Base-by-base conservation (phyloP, 2,329 filamentous ascomycete species). In the Fusarium heterosporum region DNA sequence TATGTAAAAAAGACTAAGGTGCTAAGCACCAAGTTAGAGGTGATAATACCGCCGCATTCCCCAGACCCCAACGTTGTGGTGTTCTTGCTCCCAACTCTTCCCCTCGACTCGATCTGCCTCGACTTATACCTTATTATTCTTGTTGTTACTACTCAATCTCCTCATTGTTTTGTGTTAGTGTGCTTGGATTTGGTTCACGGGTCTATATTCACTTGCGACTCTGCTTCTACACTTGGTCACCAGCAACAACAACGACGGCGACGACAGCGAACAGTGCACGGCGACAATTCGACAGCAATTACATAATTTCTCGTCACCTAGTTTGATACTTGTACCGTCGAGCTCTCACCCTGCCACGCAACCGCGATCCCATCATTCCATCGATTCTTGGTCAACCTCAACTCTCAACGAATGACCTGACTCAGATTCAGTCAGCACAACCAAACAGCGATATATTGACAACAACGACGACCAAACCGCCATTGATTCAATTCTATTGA, bases 41-140 rank as follows among this genome's bases (percentile, higher is more conserved):
- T 73, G 69, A 73, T 73, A 73, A 73, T 68, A 72, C 71, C 62
- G 69, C 71, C 54, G 61, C 66, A 59, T 67, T 73, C 71, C 71
- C 71, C 71, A 73, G 64, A 63, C 68, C 69, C 66, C 49, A 46
- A 66, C 54, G 49, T 62, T 46, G 54, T 55, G 64, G 41, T 55
- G 50, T 47, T 52, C 52, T 54, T 65, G 55, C 52, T 72, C 64
- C 29, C 48, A 68, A 58, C 51, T 70, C 45, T 52, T 62, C 55
- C 58, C 49, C 61, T 69, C 65, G 52, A 60, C 65, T 66, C 51
- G 55, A 54, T 57, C 66, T 30, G 42, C 54, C 52, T 62, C 41
- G 51, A 61, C 57, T 51, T 43, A 25, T 45, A 45, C 42, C 41
- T 48, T 47, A 42, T 57, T 36, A 30, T 39, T 40, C 47, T 43